Evolutionary conservation across 1,284 basidiomycete genomes (phyloP).

Genomic region (Hypsizygus ulmarius): DNA sequence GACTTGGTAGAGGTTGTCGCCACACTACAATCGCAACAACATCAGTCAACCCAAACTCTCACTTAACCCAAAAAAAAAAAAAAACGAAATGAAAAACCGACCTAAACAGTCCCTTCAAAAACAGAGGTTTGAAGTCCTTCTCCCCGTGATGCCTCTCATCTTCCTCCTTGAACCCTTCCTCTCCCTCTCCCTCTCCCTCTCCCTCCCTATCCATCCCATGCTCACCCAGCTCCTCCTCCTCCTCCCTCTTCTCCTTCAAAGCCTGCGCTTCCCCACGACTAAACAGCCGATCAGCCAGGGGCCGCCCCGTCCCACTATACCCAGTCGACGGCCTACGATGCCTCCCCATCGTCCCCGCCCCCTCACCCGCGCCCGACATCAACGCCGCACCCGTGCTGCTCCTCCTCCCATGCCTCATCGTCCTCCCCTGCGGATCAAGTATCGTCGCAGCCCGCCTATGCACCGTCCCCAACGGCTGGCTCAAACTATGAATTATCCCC

Average conservation of each 20-base stretch:
- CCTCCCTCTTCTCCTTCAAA: conserved; percentile 39
- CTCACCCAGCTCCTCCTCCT: conserved; percentile 25
- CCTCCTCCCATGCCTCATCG: conserved; percentile 68
- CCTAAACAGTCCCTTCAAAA: conserved; percentile 88
- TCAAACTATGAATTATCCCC: conserved; percentile 44
- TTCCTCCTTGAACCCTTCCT: conserved; percentile 33
- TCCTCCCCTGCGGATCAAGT: conserved; percentile 58
- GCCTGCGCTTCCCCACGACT: conserved; percentile 43
- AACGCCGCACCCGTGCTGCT: conserved; percentile 71
- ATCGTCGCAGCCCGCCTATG: conserved; percentile 72
- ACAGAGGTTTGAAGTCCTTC: conserved; percentile 84
- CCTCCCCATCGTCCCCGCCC: conserved; percentile 59
- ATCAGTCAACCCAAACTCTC: conserved; percentile 7
- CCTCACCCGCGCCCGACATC: conserved; percentile 29
- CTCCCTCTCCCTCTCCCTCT: conserved; percentile 22
- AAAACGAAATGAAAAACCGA: conserved; percentile 32
- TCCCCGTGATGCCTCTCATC: conserved; percentile 48
- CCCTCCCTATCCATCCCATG: conserved; percentile 22
- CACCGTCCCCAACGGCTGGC: conserved; percentile 51
- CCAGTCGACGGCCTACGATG: conserved; percentile 67
- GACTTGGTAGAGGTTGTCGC: conserved; percentile 94
- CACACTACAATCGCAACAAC: conserved; percentile 52
- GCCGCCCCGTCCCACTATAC: conserved; percentile 39
- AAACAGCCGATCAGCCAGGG: conserved; percentile 49
- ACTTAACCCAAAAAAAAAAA: conserved; percentile 4